Percentiles rank a stretch among this genome's conserved stretches.
Conservation (phyloP, 345 rosid genomes). For the Excoecaria cochinchinensis region DNA sequence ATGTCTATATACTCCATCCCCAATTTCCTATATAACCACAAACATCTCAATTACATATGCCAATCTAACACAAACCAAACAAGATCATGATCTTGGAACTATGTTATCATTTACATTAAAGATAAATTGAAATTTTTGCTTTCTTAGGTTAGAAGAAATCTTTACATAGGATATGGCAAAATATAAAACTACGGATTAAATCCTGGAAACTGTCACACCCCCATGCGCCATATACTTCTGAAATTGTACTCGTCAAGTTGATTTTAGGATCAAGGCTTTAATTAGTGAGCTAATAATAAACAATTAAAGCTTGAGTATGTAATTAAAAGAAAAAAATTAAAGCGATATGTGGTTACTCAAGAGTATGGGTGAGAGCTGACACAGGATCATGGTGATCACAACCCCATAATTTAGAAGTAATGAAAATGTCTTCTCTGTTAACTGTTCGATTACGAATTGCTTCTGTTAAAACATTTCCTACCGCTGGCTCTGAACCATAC, state of each 20-base stretch:
- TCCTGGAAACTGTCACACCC: neutral
- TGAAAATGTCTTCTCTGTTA: slow-evolving; percentile 60
- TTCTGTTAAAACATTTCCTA: slow-evolving; percentile 60
- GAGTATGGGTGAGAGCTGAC: slow-evolving; percentile 62
- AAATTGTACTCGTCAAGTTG: neutral
- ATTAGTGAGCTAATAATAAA: neutral
- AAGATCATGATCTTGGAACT: no score
- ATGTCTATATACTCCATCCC: slow-evolving; percentile 73
- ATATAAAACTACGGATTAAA: neutral
- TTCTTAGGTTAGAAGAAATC: neutral
- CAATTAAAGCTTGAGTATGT: neutral
- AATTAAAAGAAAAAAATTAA: neutral
- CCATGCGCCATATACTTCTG: neutral
- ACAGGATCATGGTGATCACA: slow-evolving; percentile 79
- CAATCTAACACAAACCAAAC: no score
- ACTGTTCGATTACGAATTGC: slow-evolving; percentile 43
- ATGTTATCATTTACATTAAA: no score
- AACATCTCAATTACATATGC: neutral
- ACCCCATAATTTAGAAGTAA: slow-evolving; percentile 88
- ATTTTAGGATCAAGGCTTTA: no score
- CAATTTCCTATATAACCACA: slow-evolving; percentile 41
- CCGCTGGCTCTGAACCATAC: slow-evolving; percentile 78
- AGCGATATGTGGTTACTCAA: slow-evolving; percentile 32
- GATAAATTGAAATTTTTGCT: no score
- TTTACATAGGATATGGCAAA: no score